A percentile compares a stretch with the other conserved stretches of the same genome.
Evolutionary conservation across 371 early-diverging fungal genomes (phyloP).

Genomic region (Catenaria anguillulae): DNA sequence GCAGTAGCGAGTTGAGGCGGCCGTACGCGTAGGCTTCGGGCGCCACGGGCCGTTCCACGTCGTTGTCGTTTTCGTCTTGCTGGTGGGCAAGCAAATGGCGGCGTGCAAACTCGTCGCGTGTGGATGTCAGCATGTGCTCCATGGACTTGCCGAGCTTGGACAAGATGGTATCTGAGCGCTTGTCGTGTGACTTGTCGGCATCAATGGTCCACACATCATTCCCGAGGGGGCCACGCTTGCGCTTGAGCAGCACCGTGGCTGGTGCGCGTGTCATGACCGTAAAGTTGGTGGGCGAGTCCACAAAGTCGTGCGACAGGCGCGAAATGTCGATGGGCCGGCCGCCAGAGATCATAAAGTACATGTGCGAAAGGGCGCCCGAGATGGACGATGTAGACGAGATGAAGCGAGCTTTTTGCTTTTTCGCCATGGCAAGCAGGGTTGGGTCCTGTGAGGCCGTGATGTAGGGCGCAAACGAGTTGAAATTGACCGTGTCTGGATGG

Average conservation of each 20-base stretch:
- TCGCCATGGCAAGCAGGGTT: conserved; percentile 33
- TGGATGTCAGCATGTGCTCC: conserved; percentile 62
- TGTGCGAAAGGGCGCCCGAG: conserved; percentile 54
- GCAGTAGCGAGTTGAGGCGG: conserved; percentile 38
- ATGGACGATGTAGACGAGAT: conserved; percentile 82
- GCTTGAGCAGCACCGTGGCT: conserved; percentile 39
- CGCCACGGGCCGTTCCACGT: neutral
- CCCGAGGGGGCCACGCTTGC: neutral
- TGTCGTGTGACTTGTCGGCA: conserved; percentile 57
- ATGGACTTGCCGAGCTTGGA: conserved; percentile 60
- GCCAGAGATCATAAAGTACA: conserved; percentile 58
- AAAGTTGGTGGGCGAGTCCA: conserved; percentile 28
- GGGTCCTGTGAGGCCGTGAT: conserved; percentile 62
- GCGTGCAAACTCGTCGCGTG: conserved; percentile 43
- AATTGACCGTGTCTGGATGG: conserved; percentile 65
- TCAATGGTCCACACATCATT: conserved; percentile 60
- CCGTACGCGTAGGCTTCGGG: conserved; percentile 1
- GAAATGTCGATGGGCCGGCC: conserved; percentile 44
- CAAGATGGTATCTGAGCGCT: conserved; percentile 44
- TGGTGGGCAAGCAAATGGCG: conserved; percentile 15
- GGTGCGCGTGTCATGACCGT: conserved; percentile 45
- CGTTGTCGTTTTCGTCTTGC: neutral
- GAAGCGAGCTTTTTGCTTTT: conserved; percentile 31
- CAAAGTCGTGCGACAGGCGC: conserved; percentile 32
- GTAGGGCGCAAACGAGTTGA: conserved; percentile 54